Evolutionary conservation across 306 rosid genomes (phyloP), one percentile per base, ranked within the genome.

Genomic region (Glycine soja): DNA sequence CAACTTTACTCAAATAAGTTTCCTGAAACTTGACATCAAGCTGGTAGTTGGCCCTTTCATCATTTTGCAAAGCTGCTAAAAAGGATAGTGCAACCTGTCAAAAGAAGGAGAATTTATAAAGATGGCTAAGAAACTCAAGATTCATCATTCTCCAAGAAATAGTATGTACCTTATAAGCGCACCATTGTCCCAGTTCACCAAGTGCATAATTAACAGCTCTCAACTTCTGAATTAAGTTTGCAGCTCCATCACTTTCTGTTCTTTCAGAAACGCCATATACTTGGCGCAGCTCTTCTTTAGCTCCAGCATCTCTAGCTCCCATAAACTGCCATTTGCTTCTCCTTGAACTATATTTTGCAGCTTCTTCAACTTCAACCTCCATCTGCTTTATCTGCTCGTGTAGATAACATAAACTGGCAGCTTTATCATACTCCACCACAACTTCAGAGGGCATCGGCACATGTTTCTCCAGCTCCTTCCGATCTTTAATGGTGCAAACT

Each of bases 271-370:
- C 98, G 81, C 99, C 99, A 78, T 95, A 95, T 77, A 95, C 98
- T 89, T 95, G 99, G 24, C 97, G 94, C 79, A 95, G 87, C 88
- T 91, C 98, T 85, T 91, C 99, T 86, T 89, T 95, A 70, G 98
- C 93, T 81, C 99, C 99, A 68, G 99, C 99, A 88, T 93, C 99
- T 90, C 99, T 95, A 67, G 99, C 99, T 80, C 99, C 99, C 99
- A 95, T 95, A 72, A 93, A 94, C 83, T 95, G 99, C 99, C 99
- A 95, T 90, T 95, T 95, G 84, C 99, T 95, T 90, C 89, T 90
- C 85, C 98, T 91, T 76, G 96, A 93, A 81, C 99, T 95, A 24
- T 87, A 88, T 82, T 95, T 93, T 70, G 99, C 97, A 81, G 99
- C 98, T 67, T 93, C 97, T 89, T 95, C 99, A 76, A 95, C 99